These are phyloP conservation scores for Proliferodiscus dingleyae DNA, from an alignment of 2,329 filamentous ascomycete species.

Conservation along the genomic window DNA sequence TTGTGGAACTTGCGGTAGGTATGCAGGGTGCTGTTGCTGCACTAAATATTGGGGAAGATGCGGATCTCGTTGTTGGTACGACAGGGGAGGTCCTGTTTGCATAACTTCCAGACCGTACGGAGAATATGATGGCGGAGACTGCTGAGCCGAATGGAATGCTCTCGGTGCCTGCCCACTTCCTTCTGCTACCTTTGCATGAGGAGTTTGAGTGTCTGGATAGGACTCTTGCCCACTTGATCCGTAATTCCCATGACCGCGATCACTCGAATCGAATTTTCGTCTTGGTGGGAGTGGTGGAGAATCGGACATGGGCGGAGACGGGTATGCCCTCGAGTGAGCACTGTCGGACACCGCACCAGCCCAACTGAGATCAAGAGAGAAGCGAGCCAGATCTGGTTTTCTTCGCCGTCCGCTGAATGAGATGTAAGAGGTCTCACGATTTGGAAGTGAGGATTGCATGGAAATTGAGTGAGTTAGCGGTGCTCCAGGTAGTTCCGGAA, in stretches of 20 bases:
- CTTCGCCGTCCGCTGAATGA: slow-evolving; percentile 56
- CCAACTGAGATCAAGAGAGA: slow-evolving; percentile 52
- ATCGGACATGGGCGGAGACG: slow-evolving; percentile 71
- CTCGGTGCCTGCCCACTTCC: slow-evolving; percentile 29
- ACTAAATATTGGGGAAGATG: slow-evolving; percentile 19
- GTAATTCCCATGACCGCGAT: slow-evolving; percentile 47
- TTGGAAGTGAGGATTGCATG: slow-evolving; percentile 51
- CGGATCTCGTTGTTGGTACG: slow-evolving; percentile 15
- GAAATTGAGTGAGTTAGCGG: slow-evolving; percentile 29
- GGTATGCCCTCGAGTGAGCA: slow-evolving; percentile 57
- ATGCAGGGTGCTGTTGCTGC: slow-evolving; percentile 20
- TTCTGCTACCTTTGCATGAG: slow-evolving; percentile 25
- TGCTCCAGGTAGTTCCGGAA: slow-evolving; percentile 13
- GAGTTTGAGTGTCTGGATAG: slow-evolving; percentile 38
- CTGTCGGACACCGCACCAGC: slow-evolving; percentile 50
- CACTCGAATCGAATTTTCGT: slow-evolving; percentile 51
- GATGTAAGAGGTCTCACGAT: slow-evolving; percentile 35
- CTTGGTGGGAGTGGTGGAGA: slow-evolving; percentile 58
- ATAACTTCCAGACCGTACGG: slow-evolving; percentile 25
- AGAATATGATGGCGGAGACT: slow-evolving; percentile 19
- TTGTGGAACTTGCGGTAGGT: slow-evolving; percentile 19
- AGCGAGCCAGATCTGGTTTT: slow-evolving; percentile 49
- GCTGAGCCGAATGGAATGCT: slow-evolving; percentile 36
- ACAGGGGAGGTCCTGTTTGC: slow-evolving; percentile 11
- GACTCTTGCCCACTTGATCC: slow-evolving; percentile 44